Evolutionary conservation across 2,329 filamentous ascomycete species (phyloP), one percentile per base, ranked within the genome.

Genomic region (Trichoderma asperellum): DNA sequence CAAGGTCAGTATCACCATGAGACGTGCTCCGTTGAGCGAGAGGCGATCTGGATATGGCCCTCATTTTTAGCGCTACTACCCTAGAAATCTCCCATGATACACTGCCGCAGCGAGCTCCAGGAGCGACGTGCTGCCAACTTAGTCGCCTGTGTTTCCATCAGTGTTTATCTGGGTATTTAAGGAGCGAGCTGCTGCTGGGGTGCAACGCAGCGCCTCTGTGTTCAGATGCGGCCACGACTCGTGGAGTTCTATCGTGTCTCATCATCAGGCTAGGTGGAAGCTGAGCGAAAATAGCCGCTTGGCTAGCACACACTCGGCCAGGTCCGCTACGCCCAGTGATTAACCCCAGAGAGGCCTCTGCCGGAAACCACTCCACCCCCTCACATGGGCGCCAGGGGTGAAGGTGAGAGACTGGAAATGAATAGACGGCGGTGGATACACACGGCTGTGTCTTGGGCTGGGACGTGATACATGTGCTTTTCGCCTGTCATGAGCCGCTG

Each of bases 341-440:
- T 47, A 52, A 35, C 52, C 52, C 37, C 32, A 11, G 49, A 63
- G 43, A 68, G 67, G 21, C 16, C 59, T 24, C 57, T 35, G 62
- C 47, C 66, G 49, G 57, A 35, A 63, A 21, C 66, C 21, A 35
- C 66, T 57, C 66, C 58, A 62, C 59, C 32, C 58, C 52, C 57
- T 24, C 61, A 21, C 55, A 49, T 24, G 52, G 52, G 27, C 59
- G 37, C 52, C 59, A 61, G 55, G 63, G 63, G 55, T 27, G 32
- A 52, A 56, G 40, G 55, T 14, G 53, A 37, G 47, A 53, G 52
- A 53, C 24, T 64, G 24, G 35, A 34, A 57, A 57, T 40, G 52
- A 40, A 40, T 29, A 34, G 37, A 29, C n/a, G 14, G 37, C 27
- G 21, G 49, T 32, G 52, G 52, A 59, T 56, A 56, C 18, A n/a